Percentiles rank a stretch among this genome's conserved stretches.
phyloP scores from a whole-genome alignment of 2,329 filamentous ascomycete species.

The Seiridium unicorne region DNA sequence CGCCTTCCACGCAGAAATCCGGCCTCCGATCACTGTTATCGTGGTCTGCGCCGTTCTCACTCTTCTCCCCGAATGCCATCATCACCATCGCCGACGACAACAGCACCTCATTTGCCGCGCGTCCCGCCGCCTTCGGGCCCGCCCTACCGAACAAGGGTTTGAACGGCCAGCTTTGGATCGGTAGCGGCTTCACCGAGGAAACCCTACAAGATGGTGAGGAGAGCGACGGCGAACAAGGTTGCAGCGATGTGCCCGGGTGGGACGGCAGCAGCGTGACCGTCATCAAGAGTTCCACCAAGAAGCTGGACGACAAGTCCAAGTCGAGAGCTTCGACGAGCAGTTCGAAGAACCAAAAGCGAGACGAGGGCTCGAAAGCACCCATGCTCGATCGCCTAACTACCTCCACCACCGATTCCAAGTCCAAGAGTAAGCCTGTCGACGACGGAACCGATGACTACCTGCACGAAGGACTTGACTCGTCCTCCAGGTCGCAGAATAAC shows the following conservation, averaged over 20 bases:
- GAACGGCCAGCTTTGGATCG: constrained; percentile 90
- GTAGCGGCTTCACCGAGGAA: constrained; percentile 86
- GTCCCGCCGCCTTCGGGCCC: constrained; percentile 91
- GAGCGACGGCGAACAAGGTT: constrained; percentile 83
- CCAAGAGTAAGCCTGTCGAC: constrained; percentile 39
- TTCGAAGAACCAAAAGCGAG: constrained; percentile 33
- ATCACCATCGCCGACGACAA: constrained; percentile 98
- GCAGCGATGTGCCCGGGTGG: constrained; percentile 93
- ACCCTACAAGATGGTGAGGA: constrained; percentile 59
- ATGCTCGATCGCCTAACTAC: constrained; percentile 24
- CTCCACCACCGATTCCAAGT: constrained; percentile 23
- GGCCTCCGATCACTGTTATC: constrained; percentile 62
- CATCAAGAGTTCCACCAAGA: constrained; percentile 38
- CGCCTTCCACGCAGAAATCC: constrained; percentile 32
- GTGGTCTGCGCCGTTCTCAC: constrained; percentile 74
- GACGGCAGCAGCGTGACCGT: constrained; percentile 56
- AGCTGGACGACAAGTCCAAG: constrained; percentile 25
- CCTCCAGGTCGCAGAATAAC: constrained; percentile 31
- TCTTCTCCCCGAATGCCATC: constrained; percentile 93
- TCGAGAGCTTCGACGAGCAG: constrained; percentile 24
- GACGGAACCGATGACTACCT: constrained; percentile 87
- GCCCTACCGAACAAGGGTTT: constrained; percentile 71
- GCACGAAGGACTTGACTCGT: constrained; percentile 49
- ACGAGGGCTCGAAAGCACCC: constrained; percentile 28
- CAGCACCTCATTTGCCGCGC: constrained; percentile 91